Evolutionary conservation across 129 eudicot species (phyloP), one percentile per base, ranked within the genome.

Genomic region (Artemisia tridentata): DNA sequence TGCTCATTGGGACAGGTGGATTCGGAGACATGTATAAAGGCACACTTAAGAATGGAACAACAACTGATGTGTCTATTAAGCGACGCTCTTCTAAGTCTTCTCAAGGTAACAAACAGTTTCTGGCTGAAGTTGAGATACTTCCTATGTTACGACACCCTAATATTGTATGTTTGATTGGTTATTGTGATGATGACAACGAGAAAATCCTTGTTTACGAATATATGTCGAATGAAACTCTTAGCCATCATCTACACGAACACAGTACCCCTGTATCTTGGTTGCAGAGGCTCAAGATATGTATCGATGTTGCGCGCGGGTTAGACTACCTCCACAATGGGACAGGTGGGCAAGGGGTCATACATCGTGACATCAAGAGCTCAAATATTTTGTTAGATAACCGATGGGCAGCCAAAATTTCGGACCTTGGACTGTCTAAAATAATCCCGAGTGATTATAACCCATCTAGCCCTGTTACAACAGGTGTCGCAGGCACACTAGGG

Each of bases 231-330:
- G 21, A 46, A 67, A n/a, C 6, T 15, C 71, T 66, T 48, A 0
- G 1, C 11, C 18, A 46, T 3, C 72, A 49, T 31, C 72, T 67
- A 1, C 60, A 67, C 48, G n/a, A 23, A 9, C 60, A 48, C 16
- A 13, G 0, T 50, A 67, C 72, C 23, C 45, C 15, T 25, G 15
- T 67, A 67, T 67, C 72, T 67, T 67, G 72, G 72, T 67, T 45
- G 5, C 71, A 66, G 23, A 66, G 71, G 71, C 71, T 67, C 60
- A 50, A 67, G 72, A 67, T 67, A 21, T 49, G 72, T 67, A 49
- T 67, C 5, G 60, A 25, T 67, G 47, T 4, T 15, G 72, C 59
- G 25, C 14, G 3, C 14, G 72, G 47, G 16, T 23, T 67, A 67
- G 8, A 49, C 1, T 50, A 67, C 46, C 60, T 49, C n/a, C 47